Conservation (phyloP, 176 grass and related monocot species). For the Tillandsia leiboldiana region DNA sequence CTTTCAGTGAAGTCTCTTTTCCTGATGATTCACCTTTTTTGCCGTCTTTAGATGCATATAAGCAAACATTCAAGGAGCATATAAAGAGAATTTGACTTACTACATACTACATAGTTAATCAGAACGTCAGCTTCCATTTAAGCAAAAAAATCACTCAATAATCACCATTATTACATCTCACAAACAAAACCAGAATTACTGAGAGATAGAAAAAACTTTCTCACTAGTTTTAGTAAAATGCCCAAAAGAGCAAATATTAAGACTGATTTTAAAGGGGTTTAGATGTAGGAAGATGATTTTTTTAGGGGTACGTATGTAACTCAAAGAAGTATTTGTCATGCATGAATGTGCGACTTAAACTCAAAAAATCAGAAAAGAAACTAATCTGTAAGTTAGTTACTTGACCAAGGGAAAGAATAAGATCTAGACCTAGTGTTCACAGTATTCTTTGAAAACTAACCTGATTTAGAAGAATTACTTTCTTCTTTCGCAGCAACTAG, state of each 20-base stretch:
- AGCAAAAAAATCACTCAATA: neutral
- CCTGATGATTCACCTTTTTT: slow-evolving; percentile 11
- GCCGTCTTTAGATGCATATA: slow-evolving; percentile 25
- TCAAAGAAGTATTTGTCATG: no score
- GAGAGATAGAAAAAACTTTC: no score
- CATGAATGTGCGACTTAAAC: no score
- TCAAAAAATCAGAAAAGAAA: no score
- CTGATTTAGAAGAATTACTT: slow-evolving; percentile 12
- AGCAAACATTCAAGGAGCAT: neutral
- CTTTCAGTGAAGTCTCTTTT: slow-evolving; percentile 4
- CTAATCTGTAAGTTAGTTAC: no score
- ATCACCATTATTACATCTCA: neutral
- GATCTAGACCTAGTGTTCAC: neutral
- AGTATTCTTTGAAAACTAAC: neutral
- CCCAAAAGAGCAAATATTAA: no score
- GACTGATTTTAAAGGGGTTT: no score
- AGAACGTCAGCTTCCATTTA: neutral
- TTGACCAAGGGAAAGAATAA: neutral
- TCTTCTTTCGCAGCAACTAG: slow-evolving; percentile 4
- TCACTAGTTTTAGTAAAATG: no score
- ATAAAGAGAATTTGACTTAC: neutral
- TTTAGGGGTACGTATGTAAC: no score
- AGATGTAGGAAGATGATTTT: no score
- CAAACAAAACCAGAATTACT: neutral
- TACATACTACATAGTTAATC: neutral